Evolutionary conservation across 352 stramenopile genomes (phyloP), one percentile per base, ranked within the genome.

Genomic region (Elongisporangium prolatum): DNA sequence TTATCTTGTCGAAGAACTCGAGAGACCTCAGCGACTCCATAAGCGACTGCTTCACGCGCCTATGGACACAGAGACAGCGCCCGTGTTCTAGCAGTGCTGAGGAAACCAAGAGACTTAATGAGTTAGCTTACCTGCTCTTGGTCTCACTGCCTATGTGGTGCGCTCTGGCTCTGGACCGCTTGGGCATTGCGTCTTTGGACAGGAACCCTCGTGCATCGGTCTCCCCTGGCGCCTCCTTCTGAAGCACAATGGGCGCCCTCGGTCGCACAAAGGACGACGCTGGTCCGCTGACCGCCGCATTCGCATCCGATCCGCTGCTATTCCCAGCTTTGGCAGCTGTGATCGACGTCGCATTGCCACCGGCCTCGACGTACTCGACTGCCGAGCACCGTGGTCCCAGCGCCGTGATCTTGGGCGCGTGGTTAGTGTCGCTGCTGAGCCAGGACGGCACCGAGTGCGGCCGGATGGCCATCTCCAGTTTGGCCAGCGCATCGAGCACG

Each of bases 1-100:
- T 90, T 25, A 77, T 90, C 60, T 81, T 84, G 53, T 88, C 80
- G 52, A 88, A 90, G 60, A 88, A 86, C 54, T 90, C 77, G 34
- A 90, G 70, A 16, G 80, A 88, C 6, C 73, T 74, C 21, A 90
- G 61, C 7, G 77, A 86, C 56, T 90, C 80, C n/a, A 80, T 75
- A 13, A 90, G 64, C 22, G 77, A 87, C 52, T 88, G 80, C 65
- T 86, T 90, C 14, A 88, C 72, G 16, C 77, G 69, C 20, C 79
- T 80, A 34, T 38, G 3, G 5, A 64, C n/a, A 11, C 5, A 22
- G n/a, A 40, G 28, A 34, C n/a, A n/a, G n/a, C 25, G 25, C 25
- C 8, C 25, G 25, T 9, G 25, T 34, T 8, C 25, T 34, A 8
- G 25, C 8, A 13, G n/a, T n/a, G n/a, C n/a, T n/a, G n/a, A n/a